Evolutionary conservation across 371 early-diverging fungal species (phyloP), one percentile per base, ranked within the genome.

Genomic region (Mucor racemosus): DNA sequence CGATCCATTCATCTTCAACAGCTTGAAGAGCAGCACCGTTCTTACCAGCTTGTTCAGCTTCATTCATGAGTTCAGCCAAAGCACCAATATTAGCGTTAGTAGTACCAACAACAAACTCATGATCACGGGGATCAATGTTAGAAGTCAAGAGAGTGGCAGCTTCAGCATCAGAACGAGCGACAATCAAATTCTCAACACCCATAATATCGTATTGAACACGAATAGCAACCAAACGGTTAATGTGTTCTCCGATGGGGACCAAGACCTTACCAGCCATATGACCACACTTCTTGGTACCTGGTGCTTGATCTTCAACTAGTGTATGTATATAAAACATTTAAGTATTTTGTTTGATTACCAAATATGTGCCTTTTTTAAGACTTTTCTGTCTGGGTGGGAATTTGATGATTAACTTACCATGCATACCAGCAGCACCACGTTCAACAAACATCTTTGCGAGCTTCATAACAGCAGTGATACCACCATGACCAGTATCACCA

Each of bases 231-330:
- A 98, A 84, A 58, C 99, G 93, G 88, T 95, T 96, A 84, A 97
- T 97, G 87, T 98, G 99, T 79, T 98, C 97, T 19, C 91, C 90
- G 58, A 95, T 94, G 38, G 99, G 97, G 13, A 98, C 99, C 35
- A 98, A 82, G 36, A 98, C 99, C 83, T 98, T 98, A 67, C 98
- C 98, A 48, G 96, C 97, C 97, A 98, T 96, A 83, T 98, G 99
- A 17, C 99, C 97, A 79, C 99, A 98, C 89, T 98, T 98, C 80
- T 98, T 98, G 68, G 96, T 96, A 64, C 94, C 93, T 17, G 97
- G 91, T 63, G 94, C 92, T 81, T 94, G 94, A 80, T 98, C 99
- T 81, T 98, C 99, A 62, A 97, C 81, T 79, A 66, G 0, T 36
- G n/a, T 15, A 46, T 34, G 3, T 26, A 26, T 26, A 33, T 26